Percentiles rank a stretch among this genome's conserved stretches.
Conservation (phyloP, 2,329 filamentous ascomycete species). For the Pyricularia sp. region DNA sequence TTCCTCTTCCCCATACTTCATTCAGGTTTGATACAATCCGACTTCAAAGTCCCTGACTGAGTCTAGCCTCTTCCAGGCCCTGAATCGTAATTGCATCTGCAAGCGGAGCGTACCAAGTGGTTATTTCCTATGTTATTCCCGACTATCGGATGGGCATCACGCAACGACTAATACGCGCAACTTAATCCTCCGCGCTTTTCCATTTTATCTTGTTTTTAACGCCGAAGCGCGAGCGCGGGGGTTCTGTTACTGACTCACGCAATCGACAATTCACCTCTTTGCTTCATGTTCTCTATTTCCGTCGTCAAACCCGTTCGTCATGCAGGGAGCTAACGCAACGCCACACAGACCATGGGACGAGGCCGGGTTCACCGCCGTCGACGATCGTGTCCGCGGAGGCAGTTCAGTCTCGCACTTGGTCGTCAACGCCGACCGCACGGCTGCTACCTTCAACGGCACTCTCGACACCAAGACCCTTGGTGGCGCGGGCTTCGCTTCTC, state of each 20-base stretch:
- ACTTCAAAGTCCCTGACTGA: not conserved
- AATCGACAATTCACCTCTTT: not conserved
- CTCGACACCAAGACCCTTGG: slow-evolving; percentile 65
- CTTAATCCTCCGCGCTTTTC: not conserved
- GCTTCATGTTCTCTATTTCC: not conserved
- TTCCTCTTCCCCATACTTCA: not conserved
- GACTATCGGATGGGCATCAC: not conserved
- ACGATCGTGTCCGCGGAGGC: slow-evolving; percentile 69
- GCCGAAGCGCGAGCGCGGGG: not conserved
- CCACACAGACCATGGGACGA: slow-evolving; percentile 1
- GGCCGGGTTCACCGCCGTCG: slow-evolving; percentile 48
- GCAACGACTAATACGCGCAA: not conserved
- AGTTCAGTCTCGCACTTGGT: slow-evolving; percentile 43
- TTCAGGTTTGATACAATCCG: not conserved
- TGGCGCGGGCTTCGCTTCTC: slow-evolving; percentile 71
- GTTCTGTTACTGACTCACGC: not conserved
- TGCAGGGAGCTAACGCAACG: not conserved
- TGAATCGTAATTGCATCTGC: not conserved
- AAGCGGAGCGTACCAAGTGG: not conserved
- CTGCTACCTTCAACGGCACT: slow-evolving; percentile 51
- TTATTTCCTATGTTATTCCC: not conserved
- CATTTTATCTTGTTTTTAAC: not conserved
- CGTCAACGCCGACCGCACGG: slow-evolving; percentile 11
- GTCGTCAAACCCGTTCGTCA: not conserved
- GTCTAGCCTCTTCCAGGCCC: not conserved